phyloP scores from a whole-genome alignment of 2,329 filamentous ascomycete species.

The Aspergillus novofumigatus region DNA sequence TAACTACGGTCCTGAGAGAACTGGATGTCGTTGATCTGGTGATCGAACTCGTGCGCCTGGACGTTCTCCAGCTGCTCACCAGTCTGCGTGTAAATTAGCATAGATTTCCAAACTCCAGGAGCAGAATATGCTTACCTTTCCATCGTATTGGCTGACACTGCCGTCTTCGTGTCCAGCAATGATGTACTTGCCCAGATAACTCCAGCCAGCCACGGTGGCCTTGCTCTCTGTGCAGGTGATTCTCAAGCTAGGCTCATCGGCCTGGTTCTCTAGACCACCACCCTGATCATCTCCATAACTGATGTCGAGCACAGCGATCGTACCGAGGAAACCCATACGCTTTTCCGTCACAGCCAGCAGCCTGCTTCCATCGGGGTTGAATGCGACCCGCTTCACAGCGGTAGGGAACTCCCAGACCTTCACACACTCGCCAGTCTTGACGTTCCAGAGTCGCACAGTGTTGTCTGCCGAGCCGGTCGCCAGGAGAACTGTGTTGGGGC shows the following conservation, averaged over 20 bases:
- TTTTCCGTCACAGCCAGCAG: conserved; percentile 95
- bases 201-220: conserved; percentile 95
- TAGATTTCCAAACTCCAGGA: neutral
- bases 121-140: conserved; percentile 58
- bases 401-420: conserved; percentile 98
- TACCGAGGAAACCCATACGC: conserved; percentile 93
- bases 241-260: conserved; percentile 72
- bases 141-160: conserved; percentile 84
- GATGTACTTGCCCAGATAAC: conserved; percentile 91
- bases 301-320: conserved; percentile 90
- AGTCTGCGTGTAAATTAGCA: conserved; percentile 46
- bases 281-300: conserved; percentile 61
- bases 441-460: conserved; percentile 95
- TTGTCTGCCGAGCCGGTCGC: conserved; percentile 97
- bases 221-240: conserved; percentile 96
- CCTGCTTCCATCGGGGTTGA: conserved; percentile 87
- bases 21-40: conserved; percentile 85
- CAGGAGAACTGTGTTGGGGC: conserved; percentile 85
- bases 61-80: conserved; percentile 78
- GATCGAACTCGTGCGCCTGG: conserved; percentile 79
- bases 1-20: conserved; percentile 92
- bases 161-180: conserved; percentile 97
- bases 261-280: conserved; percentile 67
- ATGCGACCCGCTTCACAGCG: conserved; percentile 96
- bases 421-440: conserved; percentile 85